Conservation (phyloP, 140 eudicot genomes). For the Erigeron philadelphicus region DNA sequence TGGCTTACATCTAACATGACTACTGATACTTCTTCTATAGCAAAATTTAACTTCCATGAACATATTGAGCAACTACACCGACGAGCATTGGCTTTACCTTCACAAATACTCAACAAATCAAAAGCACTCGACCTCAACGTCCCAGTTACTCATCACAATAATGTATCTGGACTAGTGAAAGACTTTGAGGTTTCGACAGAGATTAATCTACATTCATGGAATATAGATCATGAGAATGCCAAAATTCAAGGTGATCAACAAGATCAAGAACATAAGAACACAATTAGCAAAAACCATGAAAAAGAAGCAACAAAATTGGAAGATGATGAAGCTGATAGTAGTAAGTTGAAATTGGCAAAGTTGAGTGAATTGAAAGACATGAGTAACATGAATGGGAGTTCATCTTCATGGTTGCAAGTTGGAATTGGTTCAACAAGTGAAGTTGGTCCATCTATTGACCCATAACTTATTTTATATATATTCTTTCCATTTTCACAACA, state of each 20-base stretch:
- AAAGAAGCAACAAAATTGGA: slow-evolving; percentile 24
- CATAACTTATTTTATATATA: slow-evolving; percentile 26
- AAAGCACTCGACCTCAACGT: slow-evolving; percentile 57
- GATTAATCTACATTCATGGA: slow-evolving; percentile 53
- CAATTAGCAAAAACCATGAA: slow-evolving; percentile 13
- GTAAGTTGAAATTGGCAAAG: slow-evolving; percentile 60
- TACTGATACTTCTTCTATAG: slow-evolving; percentile 34
- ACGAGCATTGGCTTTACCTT: slow-evolving; percentile 31
- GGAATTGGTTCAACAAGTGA: slow-evolving; percentile 59
- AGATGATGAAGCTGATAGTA: slow-evolving; percentile 78
- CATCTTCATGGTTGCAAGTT: slow-evolving; percentile 90
- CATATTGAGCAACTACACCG: slow-evolving; percentile 43
- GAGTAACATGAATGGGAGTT: slow-evolving; percentile 43
- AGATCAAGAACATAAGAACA: slow-evolving; percentile 24
- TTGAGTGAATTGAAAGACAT: slow-evolving; percentile 62
- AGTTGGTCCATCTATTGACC: slow-evolving; percentile 30
- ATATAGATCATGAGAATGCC: slow-evolving; percentile 26
- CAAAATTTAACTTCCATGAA: slow-evolving; percentile 50
- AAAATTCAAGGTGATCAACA: slow-evolving; percentile 10
- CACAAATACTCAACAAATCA: slow-evolving; percentile 25
- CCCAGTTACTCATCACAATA: slow-evolving; percentile 38
- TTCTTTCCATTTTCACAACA: background rate
- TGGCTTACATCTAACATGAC: slow-evolving; percentile 75
- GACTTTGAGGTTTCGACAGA: slow-evolving; percentile 72
- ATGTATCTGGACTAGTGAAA: slow-evolving; percentile 27